A percentile compares a stretch with the other conserved stretches of the same genome.
Evolutionary conservation across 1,284 basidiomycete genomes (phyloP).

Genomic region (Agroathelia rolfsii): DNA sequence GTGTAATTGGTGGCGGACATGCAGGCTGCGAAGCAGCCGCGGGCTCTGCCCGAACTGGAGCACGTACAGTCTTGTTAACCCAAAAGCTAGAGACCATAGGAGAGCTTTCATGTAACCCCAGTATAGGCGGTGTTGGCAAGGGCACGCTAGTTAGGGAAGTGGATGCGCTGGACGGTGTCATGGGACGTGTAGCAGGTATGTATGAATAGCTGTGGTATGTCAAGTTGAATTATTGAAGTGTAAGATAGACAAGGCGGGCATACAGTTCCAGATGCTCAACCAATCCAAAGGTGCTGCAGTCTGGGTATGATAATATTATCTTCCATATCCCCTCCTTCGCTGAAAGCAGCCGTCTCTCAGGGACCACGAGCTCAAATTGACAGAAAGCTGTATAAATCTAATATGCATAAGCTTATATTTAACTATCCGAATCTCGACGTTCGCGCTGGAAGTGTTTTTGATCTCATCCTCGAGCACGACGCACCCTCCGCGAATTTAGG

Average conservation of each 20-base stretch:
- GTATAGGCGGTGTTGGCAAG: slow-evolving; percentile 83
- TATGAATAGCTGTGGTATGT: slow-evolving; percentile 6
- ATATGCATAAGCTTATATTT: slow-evolving; percentile 67
- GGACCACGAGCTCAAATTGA: slow-evolving; percentile 88
- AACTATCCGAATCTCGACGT: slow-evolving; percentile 64
- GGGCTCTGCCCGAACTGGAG: slow-evolving; percentile 74
- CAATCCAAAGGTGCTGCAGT: slow-evolving; percentile 81
- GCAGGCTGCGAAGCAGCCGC: slow-evolving; percentile 88
- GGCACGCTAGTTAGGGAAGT: slow-evolving; percentile 83
- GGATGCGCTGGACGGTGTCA: slow-evolving; percentile 79
- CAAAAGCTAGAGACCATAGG: slow-evolving; percentile 75
- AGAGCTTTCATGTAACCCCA: slow-evolving; percentile 86
- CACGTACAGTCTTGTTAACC: slow-evolving; percentile 72
- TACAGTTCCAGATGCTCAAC: slow-evolving; percentile 83
- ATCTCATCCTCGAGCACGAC: slow-evolving; percentile 58
- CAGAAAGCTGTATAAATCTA: slow-evolving; percentile 67
- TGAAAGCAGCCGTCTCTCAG: slow-evolving; percentile 33
- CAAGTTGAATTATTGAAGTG: neutral
- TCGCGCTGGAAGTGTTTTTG: slow-evolving; percentile 68
- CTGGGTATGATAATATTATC: slow-evolving; percentile 44
- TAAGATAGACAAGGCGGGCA: slow-evolving; percentile 67
- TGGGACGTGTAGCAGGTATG: slow-evolving; percentile 65
- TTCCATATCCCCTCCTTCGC: neutral
- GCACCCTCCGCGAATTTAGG: slow-evolving; percentile 19
- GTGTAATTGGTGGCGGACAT: slow-evolving; percentile 86